Conservation (phyloP, 202 grass and related monocot species). For the Eragrostis tef region DNA sequence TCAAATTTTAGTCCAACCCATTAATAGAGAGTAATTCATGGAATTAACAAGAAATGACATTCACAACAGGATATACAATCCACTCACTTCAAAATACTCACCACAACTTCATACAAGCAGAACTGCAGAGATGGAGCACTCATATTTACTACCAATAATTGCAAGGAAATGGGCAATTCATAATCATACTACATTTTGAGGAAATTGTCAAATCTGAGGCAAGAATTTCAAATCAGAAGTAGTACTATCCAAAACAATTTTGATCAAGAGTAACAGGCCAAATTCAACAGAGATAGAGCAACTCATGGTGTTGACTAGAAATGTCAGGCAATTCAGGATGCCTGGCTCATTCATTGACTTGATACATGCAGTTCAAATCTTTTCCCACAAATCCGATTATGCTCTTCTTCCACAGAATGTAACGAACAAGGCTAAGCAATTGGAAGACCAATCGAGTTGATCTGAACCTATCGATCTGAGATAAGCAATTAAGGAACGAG, state of each 20-base stretch:
- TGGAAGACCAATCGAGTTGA: no score
- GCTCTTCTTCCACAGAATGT: slow-evolving; percentile 1
- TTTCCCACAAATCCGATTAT: slow-evolving; percentile 5
- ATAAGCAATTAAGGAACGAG: not conserved
- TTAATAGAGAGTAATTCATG: not conserved
- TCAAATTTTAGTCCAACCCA: not conserved
- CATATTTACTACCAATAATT: not conserved
- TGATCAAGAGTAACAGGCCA: not conserved
- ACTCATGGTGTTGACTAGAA: not conserved
- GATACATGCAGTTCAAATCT: slow-evolving; percentile 22
- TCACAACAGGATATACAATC: no score
- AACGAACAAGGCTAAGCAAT: no score
- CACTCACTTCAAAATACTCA: not conserved
- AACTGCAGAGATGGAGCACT: not conserved
- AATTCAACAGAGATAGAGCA: not conserved
- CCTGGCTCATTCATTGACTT: not conserved
- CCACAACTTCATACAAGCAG: not conserved
- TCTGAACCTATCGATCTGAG: not conserved
- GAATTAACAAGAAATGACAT: not conserved
- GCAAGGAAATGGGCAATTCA: not conserved
- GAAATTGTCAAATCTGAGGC: not conserved
- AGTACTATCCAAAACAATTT: not conserved
- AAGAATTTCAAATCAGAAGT: not conserved
- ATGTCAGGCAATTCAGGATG: not conserved
- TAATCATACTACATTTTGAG: not conserved